Base-by-base conservation (phyloP, 352 stramenopile genomes). In the Thalassiosira sp. region DNA sequence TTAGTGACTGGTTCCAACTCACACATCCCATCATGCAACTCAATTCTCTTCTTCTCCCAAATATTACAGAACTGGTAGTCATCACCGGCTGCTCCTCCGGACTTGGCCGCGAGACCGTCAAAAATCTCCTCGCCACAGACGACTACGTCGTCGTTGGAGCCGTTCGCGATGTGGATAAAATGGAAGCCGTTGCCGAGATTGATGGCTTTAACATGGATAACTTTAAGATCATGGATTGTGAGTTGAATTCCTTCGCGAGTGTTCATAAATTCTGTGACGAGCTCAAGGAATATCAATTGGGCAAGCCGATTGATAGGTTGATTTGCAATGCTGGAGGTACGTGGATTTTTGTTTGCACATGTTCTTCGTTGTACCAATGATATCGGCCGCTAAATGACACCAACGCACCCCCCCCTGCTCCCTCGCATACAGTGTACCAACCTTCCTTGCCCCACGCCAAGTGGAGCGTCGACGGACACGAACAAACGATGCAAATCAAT, bases 401-500 rank as follows among this genome's bases (percentile, higher is more conserved):
- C 43, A 33, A 10, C 43, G 24, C 35, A 11, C 16, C 37, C 22
- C 16, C 42, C 3, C 42, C 22, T n/a, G n/a, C n/a, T n/a, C n/a
- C n/a, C n/a, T n/a, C n/a, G n/a, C n/a, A 7, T 13, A 49, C 49
- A 70, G 89, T 95, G 8, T 96, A 95, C 74, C 90, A 94, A 69
- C 91, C 91, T 37, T 82, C 85, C n/a, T 68, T 93, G 11, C 71
- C 80, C 15, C 84, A 94, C 69, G 85, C 90, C 22, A 94, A 93
- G 66, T 95, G 88, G 84, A 94, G 86, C 42, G 79, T 86, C 8
- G 93, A 96, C 71, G 90, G 90, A 49, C 91, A 95, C 62, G 93
- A 96, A 82, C 85, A 94, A 78, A 93, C 86, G 0, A 90, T 95
- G 86, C 89, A 94, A 83, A 90, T 95, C 37, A 96, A 95, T 71